Conservation (phyloP, 805 yeast species). For the Yamadazyma nakazawae region DNA sequence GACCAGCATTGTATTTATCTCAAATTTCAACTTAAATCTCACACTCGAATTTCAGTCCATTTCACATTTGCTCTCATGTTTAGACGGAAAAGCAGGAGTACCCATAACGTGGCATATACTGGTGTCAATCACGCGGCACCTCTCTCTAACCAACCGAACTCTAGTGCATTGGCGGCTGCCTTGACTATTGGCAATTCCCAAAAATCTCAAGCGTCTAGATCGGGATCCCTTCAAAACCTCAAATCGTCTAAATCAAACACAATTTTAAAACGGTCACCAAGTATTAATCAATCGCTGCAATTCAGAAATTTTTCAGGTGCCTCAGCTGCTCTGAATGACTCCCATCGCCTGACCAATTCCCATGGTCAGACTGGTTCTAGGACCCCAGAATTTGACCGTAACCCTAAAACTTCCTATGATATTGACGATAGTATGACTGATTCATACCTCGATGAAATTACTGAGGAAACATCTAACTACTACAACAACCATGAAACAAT, state of each 20-base stretch:
- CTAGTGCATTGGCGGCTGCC: conserved; percentile 44
- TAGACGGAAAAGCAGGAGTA: conserved; percentile 31
- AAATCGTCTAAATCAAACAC: conserved; percentile 10
- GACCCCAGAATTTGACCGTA: not conserved
- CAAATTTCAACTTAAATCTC: not conserved
- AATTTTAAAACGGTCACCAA: conserved; percentile 14
- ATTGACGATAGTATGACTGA: conserved; percentile 34
- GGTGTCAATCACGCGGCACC: conserved; percentile 40
- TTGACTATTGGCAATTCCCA: conserved; percentile 36
- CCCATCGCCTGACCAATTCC: not conserved
- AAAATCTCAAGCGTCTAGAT: conserved; percentile 8
- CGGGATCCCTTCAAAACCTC: conserved; percentile 1
- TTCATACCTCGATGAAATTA: conserved; percentile 29
- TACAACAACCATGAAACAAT: conserved; percentile 32
- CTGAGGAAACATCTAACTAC: conserved; percentile 23
- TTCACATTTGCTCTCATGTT: conserved; percentile 17
- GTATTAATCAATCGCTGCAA: not conserved
- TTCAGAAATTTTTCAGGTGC: conserved; percentile 3
- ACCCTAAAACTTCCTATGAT: conserved; percentile 9
- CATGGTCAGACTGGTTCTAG: not conserved
- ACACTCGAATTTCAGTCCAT: not conserved
- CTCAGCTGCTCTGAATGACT: not conserved
- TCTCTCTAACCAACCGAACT: conserved; percentile 31
- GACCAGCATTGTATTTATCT: not conserved
- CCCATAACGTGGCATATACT: conserved; percentile 36